Evolutionary conservation across 352 stramenopile genomes (phyloP).

Genomic region (Phytopythium ostracodes): DNA sequence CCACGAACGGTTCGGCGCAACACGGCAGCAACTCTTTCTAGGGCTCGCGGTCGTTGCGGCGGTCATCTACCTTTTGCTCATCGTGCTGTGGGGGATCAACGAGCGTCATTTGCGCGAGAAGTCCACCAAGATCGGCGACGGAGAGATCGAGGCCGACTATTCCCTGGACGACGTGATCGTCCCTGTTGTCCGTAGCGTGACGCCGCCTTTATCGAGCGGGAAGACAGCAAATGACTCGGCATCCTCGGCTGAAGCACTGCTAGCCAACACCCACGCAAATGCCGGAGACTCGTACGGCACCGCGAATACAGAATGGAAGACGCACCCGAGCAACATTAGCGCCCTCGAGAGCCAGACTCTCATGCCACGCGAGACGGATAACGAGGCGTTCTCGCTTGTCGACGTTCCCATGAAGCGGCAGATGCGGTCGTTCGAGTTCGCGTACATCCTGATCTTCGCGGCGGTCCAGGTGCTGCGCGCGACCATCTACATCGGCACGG

Average conservation of each 20-base stretch:
- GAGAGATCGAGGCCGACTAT: conserved; percentile 12
- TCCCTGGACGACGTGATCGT: conserved; percentile 5
- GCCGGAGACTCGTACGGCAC: conserved; percentile 20
- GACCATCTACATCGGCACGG: conserved; percentile 83
- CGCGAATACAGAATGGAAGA: conserved; percentile 16
- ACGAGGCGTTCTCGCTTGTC: conserved; percentile 33
- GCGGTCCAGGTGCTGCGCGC: conserved; percentile 71
- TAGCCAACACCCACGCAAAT: conserved; percentile 19
- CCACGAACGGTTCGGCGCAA: conserved; percentile 39
- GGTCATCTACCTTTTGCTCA: conserved; percentile 50
- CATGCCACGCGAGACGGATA: conserved; percentile 15
- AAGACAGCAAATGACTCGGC: conserved; percentile 9
- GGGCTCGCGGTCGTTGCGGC: conserved; percentile 37
- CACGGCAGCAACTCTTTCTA: conserved; percentile 46
- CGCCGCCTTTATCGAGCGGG: neutral
- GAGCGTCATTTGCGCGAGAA: conserved; percentile 41
- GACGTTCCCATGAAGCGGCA: conserved; percentile 59
- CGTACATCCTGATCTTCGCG: conserved; percentile 68
- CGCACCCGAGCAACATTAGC: conserved; percentile 14
- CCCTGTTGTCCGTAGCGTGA: neutral
- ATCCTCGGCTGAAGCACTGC: conserved; percentile 15
- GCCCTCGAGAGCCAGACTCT: conserved; percentile 10
- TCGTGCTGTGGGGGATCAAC: conserved; percentile 78
- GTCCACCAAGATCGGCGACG: conserved; percentile 9
- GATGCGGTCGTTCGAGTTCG: conserved; percentile 77